phyloP scores from a whole-genome alignment of 2,329 filamentous ascomycete species.

The Zalaria obscura region DNA sequence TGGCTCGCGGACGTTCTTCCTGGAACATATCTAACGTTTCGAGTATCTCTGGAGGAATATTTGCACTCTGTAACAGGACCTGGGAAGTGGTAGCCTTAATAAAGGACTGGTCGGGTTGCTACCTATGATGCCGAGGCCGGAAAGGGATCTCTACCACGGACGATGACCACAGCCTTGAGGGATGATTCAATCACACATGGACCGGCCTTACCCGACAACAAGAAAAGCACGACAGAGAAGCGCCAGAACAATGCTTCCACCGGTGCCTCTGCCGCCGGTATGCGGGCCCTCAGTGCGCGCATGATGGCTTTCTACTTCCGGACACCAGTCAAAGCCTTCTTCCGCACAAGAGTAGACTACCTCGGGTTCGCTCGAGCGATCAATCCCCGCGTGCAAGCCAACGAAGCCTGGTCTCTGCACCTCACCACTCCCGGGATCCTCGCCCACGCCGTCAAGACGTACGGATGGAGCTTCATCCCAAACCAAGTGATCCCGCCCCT shows the following conservation, averaged over 20 bases:
- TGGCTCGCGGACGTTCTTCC: background rate
- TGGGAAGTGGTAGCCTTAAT: no score
- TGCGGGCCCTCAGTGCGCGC: conserved; percentile 71
- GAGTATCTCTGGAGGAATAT: no score
- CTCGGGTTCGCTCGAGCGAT: conserved; percentile 48
- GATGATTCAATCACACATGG: background rate
- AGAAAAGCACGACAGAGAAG: conserved; percentile 17
- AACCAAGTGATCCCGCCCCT: conserved; percentile 66
- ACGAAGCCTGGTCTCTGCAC: conserved; percentile 43
- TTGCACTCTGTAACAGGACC: no score
- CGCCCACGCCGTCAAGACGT: conserved; percentile 49
- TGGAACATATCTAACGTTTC: background rate
- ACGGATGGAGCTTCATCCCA: conserved; percentile 61
- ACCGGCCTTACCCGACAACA: background rate
- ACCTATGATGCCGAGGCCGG: no score
- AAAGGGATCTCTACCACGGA: background rate
- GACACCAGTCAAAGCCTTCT: conserved; percentile 83
- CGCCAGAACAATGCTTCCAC: conserved; percentile 47
- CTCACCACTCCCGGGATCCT: conserved; percentile 58
- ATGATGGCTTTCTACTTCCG: conserved; percentile 84
- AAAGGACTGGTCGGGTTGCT: no score
- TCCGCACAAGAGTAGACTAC: conserved; percentile 79
- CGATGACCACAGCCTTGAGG: background rate
- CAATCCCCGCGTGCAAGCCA: conserved; percentile 38
- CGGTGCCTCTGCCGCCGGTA: conserved; percentile 72